Base-by-base conservation (phyloP, 139 green algal genomes). In the Micromonas commoda region DNA sequence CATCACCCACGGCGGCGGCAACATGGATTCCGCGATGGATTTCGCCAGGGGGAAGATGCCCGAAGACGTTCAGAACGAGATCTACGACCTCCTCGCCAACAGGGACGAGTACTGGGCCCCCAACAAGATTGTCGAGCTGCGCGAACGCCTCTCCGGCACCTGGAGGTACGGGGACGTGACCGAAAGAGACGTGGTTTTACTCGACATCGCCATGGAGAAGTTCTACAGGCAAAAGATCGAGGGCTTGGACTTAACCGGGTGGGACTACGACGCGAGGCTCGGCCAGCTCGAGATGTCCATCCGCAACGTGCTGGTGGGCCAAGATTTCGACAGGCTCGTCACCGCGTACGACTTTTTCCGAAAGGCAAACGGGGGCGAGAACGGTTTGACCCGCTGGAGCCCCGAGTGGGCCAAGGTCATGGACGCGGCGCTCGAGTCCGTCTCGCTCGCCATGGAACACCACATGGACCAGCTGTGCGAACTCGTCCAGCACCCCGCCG, bases 121-220 rank as follows among this genome's bases (percentile, higher is more conserved):
- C 4, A 90, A 89, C 63, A 96, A 97, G 83, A 90, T 94, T n/a
- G 88, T 97, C 67, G 89, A 96, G 78, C 73, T 90, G 3, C 85
- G 92, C 0, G 33, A 60, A 26, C 31, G 60, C 2, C 23, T 75
- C 4, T 66, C 31, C 24, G 29, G 38, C 31, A 21, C 4, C 51
- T 81, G 70, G 63, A 29, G 80, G 77, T 76, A 77, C 32, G 76
- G 81, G 5, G 88, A 88, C 45, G 86, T 85, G 23, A 23, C 71
- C 2, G 74, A 73, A 0, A 85, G 93, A 28, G 92, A 97, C 82
- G 80, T 95, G 66, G 76, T 96, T 71, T 87, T 97, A 81, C 88
- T 97, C 45, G 93, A 97, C 88, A 91, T 96, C 52, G 87, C 92
- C 0, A 85, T 97, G 51, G 93, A 97, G 77, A 86, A 76, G 76